phyloP scores from a whole-genome alignment of 768 basidiomycete species.

The Boletus subcaerulescens region DNA sequence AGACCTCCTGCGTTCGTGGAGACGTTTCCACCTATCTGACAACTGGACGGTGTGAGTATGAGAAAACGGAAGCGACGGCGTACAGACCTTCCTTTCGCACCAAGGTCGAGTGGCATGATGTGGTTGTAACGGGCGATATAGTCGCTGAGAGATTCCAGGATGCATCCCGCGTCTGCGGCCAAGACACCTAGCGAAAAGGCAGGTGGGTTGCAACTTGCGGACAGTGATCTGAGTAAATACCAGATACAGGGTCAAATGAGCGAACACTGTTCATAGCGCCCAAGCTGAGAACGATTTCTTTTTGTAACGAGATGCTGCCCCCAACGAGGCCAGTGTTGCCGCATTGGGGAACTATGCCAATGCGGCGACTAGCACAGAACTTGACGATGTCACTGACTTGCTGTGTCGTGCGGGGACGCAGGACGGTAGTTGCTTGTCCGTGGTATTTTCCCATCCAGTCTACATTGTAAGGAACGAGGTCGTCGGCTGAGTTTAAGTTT shows the following conservation, averaged over 20 bases:
- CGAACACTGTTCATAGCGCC: slow-evolving; percentile 80
- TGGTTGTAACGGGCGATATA: slow-evolving; percentile 84
- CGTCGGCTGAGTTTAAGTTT: slow-evolving; percentile 45
- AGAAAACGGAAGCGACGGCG: background rate
- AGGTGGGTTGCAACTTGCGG: slow-evolving; percentile 2
- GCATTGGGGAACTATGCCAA: slow-evolving; percentile 95
- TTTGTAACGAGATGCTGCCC: slow-evolving; percentile 83
- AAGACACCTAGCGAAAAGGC: slow-evolving; percentile 62
- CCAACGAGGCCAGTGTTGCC: slow-evolving; percentile 98
- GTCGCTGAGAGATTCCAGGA: slow-evolving; percentile 85
- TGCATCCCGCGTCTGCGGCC: slow-evolving; percentile 91
- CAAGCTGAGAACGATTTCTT: slow-evolving; percentile 86
- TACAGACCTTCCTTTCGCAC: slow-evolving; percentile 88
- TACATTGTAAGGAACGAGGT: slow-evolving; percentile 76
- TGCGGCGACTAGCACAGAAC: slow-evolving; percentile 76
- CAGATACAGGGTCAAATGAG: slow-evolving; percentile 81
- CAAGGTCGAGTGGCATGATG: slow-evolving; percentile 95
- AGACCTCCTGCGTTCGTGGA: slow-evolving; percentile 98
- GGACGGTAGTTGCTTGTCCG: slow-evolving; percentile 79
- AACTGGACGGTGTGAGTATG: slow-evolving; percentile 43
- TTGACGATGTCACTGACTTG: slow-evolving; percentile 88
- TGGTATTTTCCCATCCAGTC: slow-evolving; percentile 98
- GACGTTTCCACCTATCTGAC: slow-evolving; percentile 97
- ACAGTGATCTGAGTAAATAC: slow-evolving; percentile 35
- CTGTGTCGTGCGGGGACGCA: slow-evolving; percentile 83